These are phyloP conservation scores for Pisolithus tinctorius DNA, from an alignment of 768 basidiomycete species.

Conservation along the genomic window DNA sequence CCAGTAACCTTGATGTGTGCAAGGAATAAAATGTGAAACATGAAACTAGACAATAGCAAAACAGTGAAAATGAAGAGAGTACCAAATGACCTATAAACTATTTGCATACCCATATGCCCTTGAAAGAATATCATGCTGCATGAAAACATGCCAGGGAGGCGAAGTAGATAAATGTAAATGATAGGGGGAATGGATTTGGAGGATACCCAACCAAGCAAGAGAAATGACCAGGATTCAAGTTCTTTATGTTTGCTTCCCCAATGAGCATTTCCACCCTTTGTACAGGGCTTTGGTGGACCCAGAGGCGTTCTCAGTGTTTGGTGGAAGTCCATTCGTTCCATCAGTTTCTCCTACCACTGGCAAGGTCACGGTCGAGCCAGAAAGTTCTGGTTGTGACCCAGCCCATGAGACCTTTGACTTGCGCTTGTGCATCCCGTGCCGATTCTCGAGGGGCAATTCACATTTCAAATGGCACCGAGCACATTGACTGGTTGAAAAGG, in stretches of 20 bases:
- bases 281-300: neutral
- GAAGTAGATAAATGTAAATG: neutral
- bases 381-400: slow-evolving; percentile 14
- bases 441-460: slow-evolving; percentile 64
- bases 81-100: neutral
- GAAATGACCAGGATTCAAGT: neutral
- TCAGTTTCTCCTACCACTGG: neutral
- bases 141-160: neutral
- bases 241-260: neutral
- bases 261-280: neutral
- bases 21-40: too few relatives aligned
- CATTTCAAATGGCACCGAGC: slow-evolving; percentile 61
- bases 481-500: slow-evolving; percentile 51
- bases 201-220: neutral
- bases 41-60: neutral
- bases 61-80: neutral
- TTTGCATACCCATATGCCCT: neutral
- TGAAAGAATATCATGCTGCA: neutral
- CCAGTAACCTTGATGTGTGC: too few relatives aligned
- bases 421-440: slow-evolving; percentile 56
- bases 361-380: neutral
- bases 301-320: neutral
- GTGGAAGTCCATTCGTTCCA: neutral
- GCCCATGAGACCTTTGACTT: slow-evolving; percentile 27
- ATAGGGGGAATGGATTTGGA: neutral